Base-by-base conservation (phyloP, 495 filamentous ascomycete genomes). In the Aeminium ludgeri region DNA sequence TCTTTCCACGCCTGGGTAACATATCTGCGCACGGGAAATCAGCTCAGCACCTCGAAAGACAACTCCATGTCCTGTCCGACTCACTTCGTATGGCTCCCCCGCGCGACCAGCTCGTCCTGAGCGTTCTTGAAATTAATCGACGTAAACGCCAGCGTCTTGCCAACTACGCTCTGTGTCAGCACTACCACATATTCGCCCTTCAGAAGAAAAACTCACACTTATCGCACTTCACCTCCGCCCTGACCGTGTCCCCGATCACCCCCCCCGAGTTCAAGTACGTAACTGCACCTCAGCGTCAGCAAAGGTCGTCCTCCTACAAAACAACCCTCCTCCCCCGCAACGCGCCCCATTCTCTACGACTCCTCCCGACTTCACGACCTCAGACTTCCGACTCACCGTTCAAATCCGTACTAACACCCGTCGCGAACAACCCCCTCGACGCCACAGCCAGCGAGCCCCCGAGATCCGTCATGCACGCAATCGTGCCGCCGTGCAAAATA, bases 41-140 rank as follows among this genome's bases (percentile, higher is more conserved):
- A 37, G 35, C 16, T 10, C 7, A 29, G 23, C 16, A 10, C 13
- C 20, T 5, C 15, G 20, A 6, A 3, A 41, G 27, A 23, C 20
- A 17, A 34, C 2, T 13, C 7, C 13, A n/a, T n/a, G n/a, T n/a
- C n/a, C n/a, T n/a, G 10, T 10, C 18, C 11, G 31, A 64, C 74
- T 56, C 54, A 92, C 83, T 97, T 97, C 7, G 89, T 96, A 64
- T 97, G 89, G 50, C 87, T 95, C 17, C 89, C 89, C 44, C 86
- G 64, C 2, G 89, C 89, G 29, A 86, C 72, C 18, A 94, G 49
- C 23, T 93, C 70, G 10, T 80, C 76, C 45, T 81, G 72, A n/a
- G 54, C 52, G 50, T 94, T 86, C 20, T 58, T 66, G 58, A 97
- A 96, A 10, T 65, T 67, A 44, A 95, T 78, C 2, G 66, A 77